Evolutionary conservation across 768 basidiomycete species (phyloP).

Genomic region (Grammothele lineata): DNA sequence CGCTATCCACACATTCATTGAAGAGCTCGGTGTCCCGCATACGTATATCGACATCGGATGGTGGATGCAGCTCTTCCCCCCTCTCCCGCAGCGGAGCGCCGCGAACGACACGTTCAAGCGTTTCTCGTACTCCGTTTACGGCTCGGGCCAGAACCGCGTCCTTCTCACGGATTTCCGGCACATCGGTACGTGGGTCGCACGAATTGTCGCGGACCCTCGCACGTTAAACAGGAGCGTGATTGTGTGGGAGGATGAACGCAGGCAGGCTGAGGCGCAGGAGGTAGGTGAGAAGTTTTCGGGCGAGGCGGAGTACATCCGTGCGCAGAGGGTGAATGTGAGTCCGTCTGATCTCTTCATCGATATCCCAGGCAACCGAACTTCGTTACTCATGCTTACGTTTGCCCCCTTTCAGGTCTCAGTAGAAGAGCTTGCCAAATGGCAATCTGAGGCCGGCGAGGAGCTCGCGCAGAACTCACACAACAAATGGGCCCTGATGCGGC

Average conservation of each 20-base stretch:
- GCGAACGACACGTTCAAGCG: background rate
- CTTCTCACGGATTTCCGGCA: constrained; percentile 14
- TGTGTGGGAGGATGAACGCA: constrained; percentile 20
- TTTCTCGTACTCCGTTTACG: constrained; percentile 3
- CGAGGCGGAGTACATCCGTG: constrained; percentile 8
- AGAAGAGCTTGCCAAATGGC: no score
- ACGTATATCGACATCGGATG: constrained; percentile 27
- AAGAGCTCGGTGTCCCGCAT: constrained; percentile 18
- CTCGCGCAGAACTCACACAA: no score
- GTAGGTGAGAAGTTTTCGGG: constrained; percentile 18
- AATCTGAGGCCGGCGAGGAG: no score
- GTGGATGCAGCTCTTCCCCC: constrained; percentile 21
- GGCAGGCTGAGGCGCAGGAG: constrained; percentile 18
- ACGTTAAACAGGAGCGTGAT: constrained; percentile 26
- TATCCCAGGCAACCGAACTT: no score
- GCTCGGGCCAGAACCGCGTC: no score
- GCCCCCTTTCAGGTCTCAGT: no score
- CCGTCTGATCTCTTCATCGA: no score
- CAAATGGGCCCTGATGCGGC: no score
- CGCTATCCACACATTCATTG: constrained; percentile 20
- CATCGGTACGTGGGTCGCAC: constrained; percentile 23
- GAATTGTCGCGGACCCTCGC: constrained; percentile 25
- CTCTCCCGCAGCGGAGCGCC: background rate
- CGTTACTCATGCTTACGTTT: no score
- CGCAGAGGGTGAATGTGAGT: no score